These are phyloP conservation scores for Hypholoma sublateritium DNA, from an alignment of 768 basidiomycete species.

Conservation along the genomic window DNA sequence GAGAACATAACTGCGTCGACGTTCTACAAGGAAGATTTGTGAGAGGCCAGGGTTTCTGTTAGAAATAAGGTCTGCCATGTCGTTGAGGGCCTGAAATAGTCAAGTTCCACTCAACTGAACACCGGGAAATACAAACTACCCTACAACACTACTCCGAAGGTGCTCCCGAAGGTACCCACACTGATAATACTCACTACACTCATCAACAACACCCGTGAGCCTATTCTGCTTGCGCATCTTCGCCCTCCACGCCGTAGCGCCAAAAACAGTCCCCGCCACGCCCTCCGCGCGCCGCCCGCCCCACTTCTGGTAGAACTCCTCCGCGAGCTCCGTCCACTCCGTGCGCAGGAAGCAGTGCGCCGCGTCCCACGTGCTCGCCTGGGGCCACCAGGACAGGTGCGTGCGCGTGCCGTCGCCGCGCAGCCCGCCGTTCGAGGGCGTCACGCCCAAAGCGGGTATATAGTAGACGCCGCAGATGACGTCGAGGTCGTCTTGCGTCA, in stretches of 20 bases:
- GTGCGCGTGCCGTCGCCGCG: not conserved
- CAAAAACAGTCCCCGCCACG: not conserved
- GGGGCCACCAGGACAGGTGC: slow-evolving; percentile 3
- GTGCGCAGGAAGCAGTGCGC: not conserved
- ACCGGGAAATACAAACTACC: too few species aligned
- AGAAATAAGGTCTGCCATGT: too few species aligned
- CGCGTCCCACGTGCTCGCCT: not conserved
- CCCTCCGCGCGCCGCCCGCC: not conserved
- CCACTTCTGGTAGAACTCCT: not conserved
- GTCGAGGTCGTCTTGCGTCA: slow-evolving; percentile 20
- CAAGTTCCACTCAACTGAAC: too few species aligned
- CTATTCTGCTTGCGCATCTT: not conserved
- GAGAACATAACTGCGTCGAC: too few species aligned
- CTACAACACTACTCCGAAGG: too few species aligned
- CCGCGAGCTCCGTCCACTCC: slow-evolving; percentile 3
- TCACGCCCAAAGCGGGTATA: not conserved
- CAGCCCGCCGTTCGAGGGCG: not conserved
- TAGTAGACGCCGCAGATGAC: slow-evolving; percentile 20
- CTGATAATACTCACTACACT: not conserved
- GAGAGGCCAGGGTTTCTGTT: too few species aligned
- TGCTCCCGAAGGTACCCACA: not conserved
- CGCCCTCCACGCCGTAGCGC: not conserved
- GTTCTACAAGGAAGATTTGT: too few species aligned
- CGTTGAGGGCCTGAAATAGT: too few species aligned
- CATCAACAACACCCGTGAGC: not conserved